phyloP scores from a whole-genome alignment of 768 basidiomycete species.

The Psilocybe cubensis region DNA sequence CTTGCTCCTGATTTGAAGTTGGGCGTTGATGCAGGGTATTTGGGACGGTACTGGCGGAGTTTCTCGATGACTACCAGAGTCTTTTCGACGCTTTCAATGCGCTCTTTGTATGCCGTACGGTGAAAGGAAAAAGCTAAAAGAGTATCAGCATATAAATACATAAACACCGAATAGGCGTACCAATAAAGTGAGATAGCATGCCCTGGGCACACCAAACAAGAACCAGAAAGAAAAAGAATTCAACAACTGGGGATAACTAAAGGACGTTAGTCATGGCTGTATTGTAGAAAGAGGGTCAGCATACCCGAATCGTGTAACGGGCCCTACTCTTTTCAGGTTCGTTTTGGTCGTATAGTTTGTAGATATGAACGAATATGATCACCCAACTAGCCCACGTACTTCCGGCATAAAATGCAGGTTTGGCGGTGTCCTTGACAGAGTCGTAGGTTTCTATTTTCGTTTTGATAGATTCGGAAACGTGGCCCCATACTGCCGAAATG shows the following conservation, averaged over 20 bases:
- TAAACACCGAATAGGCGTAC: conserved; percentile 23
- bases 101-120: conserved; percentile 75
- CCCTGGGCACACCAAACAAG: conserved; percentile 65
- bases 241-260: conserved; percentile 63
- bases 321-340: conserved; percentile 51
- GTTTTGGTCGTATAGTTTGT: conserved; percentile 49
- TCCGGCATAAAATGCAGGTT: conserved; percentile 74
- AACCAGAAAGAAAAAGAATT: conserved; percentile 78
- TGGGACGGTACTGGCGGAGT: conserved; percentile 67
- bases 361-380: conserved; percentile 74
- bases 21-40: conserved; percentile 27
- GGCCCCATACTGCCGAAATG: conserved; percentile 71
- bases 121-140: conserved; percentile 73
- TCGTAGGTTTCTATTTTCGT: conserved; percentile 69
- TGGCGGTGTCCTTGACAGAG: conserved; percentile 69
- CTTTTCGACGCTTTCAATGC: conserved; percentile 57
- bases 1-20: conserved; percentile 40
- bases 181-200: conserved; percentile 72
- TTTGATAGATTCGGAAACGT: conserved; percentile 72
- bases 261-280: not conserved
- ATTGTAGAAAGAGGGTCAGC: conserved; percentile 4
- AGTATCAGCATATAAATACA: not conserved
- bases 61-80: conserved; percentile 66
- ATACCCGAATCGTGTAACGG: conserved; percentile 60
- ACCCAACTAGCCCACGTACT: conserved; percentile 76